Evolutionary conservation across 2,329 filamentous ascomycete species (phyloP).

Genomic region (Alternaria sp.): DNA sequence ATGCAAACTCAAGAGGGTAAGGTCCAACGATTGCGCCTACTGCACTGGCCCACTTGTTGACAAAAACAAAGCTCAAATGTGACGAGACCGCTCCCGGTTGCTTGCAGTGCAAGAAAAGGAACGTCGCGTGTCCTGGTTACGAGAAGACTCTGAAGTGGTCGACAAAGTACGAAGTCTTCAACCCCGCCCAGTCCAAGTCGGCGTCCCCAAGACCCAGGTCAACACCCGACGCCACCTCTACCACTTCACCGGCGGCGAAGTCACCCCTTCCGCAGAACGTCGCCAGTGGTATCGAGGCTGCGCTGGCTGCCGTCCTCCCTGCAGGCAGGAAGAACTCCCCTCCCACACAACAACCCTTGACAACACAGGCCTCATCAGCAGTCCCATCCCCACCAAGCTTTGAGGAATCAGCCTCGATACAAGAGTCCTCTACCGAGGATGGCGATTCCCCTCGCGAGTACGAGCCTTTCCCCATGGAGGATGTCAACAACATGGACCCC

Average conservation of each 20-base stretch:
- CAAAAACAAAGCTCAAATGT: slow-evolving; percentile 49
- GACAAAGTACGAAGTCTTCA: slow-evolving; percentile 56
- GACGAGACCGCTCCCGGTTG: slow-evolving; percentile 53
- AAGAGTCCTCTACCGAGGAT: slow-evolving; percentile 35
- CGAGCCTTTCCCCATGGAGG: slow-evolving; percentile 35
- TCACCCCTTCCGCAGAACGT: slow-evolving; percentile 38
- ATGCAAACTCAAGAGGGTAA: slow-evolving; percentile 46
- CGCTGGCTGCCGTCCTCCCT: slow-evolving; percentile 46
- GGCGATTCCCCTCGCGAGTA: slow-evolving; percentile 30
- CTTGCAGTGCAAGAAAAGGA: slow-evolving; percentile 52
- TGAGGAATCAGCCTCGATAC: slow-evolving; percentile 23
- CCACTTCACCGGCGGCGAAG: slow-evolving; percentile 8
- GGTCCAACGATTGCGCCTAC: background rate
- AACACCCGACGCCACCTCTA: slow-evolving; percentile 12
- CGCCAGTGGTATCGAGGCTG: slow-evolving; percentile 39
- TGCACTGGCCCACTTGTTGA: slow-evolving; percentile 19
- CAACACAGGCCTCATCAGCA: slow-evolving; percentile 25
- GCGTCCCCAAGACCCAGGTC: slow-evolving; percentile 21
- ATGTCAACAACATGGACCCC: slow-evolving; percentile 31
- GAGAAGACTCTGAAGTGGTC: slow-evolving; percentile 57
- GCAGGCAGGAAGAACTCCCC: slow-evolving; percentile 31
- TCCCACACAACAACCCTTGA: slow-evolving; percentile 12
- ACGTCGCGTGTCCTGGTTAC: slow-evolving; percentile 55
- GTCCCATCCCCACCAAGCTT: slow-evolving; percentile 24
- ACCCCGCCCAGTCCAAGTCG: slow-evolving; percentile 37